Percentiles rank a stretch among this genome's conserved stretches.
Conservation (phyloP, 2,329 filamentous ascomycete species). For the Verticillium isaacii region DNA sequence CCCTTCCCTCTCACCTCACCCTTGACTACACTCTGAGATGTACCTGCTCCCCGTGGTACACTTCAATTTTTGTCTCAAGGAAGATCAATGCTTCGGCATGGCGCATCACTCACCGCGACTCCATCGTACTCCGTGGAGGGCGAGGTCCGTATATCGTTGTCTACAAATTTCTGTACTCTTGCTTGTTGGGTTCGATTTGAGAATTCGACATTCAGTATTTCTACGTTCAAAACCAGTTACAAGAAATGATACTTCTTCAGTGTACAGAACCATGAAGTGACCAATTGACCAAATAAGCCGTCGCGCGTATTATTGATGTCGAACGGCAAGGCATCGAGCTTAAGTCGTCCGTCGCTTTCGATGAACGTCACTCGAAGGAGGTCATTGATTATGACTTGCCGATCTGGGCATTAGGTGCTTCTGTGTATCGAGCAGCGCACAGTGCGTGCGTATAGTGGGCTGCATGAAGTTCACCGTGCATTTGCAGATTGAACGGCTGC, state of each 20-base stretch:
- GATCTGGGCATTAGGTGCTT: no score
- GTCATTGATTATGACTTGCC: no score
- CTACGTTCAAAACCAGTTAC: no score
- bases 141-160: conserved; percentile 5
- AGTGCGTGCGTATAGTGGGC: background rate
- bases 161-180: background rate
- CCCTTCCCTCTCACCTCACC: background rate
- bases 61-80: conserved; percentile 7
- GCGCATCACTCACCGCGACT: conserved; percentile 8
- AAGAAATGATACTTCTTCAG: no score
- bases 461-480: background rate
- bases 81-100: conserved; percentile 3
- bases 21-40: conserved; percentile 8
- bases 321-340: no score
- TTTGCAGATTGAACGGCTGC: background rate
- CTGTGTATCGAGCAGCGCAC: background rate
- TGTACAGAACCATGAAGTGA: no score
- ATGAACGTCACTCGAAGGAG: no score
- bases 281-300: no score
- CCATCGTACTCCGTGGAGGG: conserved; percentile 2
- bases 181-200: no score
- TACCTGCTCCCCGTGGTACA: conserved; percentile 5
- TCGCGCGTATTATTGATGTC: no score
- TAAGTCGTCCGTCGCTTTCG: no score
- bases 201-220: no score